Percentiles rank a stretch among this genome's conserved stretches.
phyloP scores from a whole-genome alignment of 495 filamentous ascomycete genomes.

The Penicillium coffeae region DNA sequence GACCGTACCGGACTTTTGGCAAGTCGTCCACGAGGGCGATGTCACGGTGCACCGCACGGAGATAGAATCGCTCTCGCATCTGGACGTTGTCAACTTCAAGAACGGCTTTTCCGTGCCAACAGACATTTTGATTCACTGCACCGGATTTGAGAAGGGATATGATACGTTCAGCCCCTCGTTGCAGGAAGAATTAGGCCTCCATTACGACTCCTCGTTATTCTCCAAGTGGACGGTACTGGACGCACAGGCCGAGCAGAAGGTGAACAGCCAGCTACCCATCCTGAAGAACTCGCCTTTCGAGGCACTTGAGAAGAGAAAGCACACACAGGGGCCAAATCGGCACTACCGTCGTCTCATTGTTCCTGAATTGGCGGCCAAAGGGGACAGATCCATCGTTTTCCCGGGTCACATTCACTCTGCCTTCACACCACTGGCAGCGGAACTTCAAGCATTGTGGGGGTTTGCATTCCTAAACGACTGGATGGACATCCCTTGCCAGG shows the following conservation, averaged over 20 bases:
- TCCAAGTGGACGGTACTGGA: constrained; percentile 23
- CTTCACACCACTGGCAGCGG: constrained; percentile 46
- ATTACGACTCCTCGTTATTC: neutral
- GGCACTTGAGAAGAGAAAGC: constrained; percentile 8
- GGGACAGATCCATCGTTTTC: constrained; percentile 54
- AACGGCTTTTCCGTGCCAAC: constrained; percentile 1
- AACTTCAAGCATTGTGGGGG: constrained; percentile 61
- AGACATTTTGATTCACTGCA: constrained; percentile 28
- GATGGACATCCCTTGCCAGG: constrained; percentile 16
- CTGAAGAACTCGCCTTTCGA: constrained; percentile 12
- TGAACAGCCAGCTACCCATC: constrained; percentile 8
- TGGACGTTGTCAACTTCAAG: neutral
- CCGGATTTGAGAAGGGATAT: constrained; percentile 26
- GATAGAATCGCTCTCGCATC: neutral
- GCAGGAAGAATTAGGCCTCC: constrained; percentile 12
- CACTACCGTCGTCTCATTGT: constrained; percentile 59
- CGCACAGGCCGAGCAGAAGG: constrained; percentile 17
- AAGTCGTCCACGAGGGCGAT: constrained; percentile 28
- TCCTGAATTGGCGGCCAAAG: constrained; percentile 27
- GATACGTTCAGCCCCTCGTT: constrained; percentile 7
- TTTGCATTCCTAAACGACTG: constrained; percentile 44
- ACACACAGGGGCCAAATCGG: constrained; percentile 13
- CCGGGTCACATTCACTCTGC: constrained; percentile 52
- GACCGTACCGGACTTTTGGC: constrained; percentile 15
- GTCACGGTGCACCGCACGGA: constrained; percentile 21